Evolutionary conservation across 1,139 yeast species (phyloP), one percentile per base, ranked within the genome.

Genomic region (Yamadazyma conglobata): DNA sequence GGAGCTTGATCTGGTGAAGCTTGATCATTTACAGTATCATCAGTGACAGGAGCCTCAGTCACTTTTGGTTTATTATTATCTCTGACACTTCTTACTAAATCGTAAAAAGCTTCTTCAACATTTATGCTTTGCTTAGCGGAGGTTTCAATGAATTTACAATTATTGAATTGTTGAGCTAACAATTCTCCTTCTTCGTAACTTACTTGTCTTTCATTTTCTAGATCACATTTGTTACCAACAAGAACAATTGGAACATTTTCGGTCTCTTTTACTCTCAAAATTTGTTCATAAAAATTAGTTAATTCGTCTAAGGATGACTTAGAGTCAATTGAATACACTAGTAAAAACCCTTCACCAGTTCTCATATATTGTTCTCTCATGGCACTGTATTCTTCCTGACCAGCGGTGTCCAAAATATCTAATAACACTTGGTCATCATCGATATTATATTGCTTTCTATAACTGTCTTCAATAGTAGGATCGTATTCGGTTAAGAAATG

Each of bases 401-500:
- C 98, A 10, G 98, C 97, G 24, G 98, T 91, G 58, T 91, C 98
- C 55, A 91, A 73, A 33, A 91, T 87, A 59, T 91, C 81, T 50
- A 75, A 60, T 28, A 74, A 60, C 6, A 69, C 73, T 39, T 64
- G 71, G 37, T 67, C 72, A 22, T 60, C 64, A 46, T 74, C 77
- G 29, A 75, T 70, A 28, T 62, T 65, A 46, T 78, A 72, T 39
- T 70, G 76, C 44, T 75, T 76, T 38, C 79, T 56, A 55, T 75
- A 75, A 11, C 78, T 70, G 50, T 75, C 98, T 60, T 91, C 98
- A 50, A 91, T 91, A 12, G 98, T 91, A 10, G 98, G 98, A 60
- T 93, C 97, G 50, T 91, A 91, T 48, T 91, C 96, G 55, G 87
- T 95, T 23, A 89, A 95, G 54, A 89, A 89, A 56, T 87, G 95